Evolutionary conservation across 352 stramenopile species (phyloP).

Genomic region (Globisporangium lucens): DNA sequence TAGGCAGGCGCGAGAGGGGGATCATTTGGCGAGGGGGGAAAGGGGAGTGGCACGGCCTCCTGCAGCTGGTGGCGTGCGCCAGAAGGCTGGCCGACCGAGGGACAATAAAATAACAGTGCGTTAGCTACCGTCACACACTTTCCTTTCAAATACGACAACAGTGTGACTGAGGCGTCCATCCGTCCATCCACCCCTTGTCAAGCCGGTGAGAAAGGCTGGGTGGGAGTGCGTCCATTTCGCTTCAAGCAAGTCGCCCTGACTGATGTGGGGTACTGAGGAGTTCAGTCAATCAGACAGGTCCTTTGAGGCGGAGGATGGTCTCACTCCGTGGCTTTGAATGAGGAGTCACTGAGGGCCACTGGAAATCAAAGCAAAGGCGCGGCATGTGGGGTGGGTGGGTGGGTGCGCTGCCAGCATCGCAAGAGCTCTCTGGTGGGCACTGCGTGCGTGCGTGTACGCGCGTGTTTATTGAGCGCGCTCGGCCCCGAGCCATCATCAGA

Average conservation of each 20-base stretch:
- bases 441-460: too few species aligned
- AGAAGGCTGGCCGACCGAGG: background rate
- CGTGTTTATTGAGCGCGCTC: too few species aligned
- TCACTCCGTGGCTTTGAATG: background rate
- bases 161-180: background rate
- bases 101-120: too few species aligned
- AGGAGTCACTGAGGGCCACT: too few species aligned
- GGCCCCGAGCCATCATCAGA: too few species aligned
- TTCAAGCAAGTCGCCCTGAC: background rate
- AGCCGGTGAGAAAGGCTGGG: background rate
- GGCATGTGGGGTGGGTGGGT: too few species aligned
- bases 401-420: too few species aligned
- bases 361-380: too few species aligned
- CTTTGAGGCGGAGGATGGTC: background rate
- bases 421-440: too few species aligned
- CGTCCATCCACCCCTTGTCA: background rate
- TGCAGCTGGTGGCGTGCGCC: background rate
- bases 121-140: too few species aligned
- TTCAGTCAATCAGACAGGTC: background rate
- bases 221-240: background rate
- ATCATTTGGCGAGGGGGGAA: background rate
- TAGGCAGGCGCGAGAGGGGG: background rate
- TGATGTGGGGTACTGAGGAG: background rate
- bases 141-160: background rate
- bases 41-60: background rate